Percentiles rank a stretch among this genome's conserved stretches.
Conservation (phyloP, 202 grass and related monocot species). For the Hordeum pubiflorum region DNA sequence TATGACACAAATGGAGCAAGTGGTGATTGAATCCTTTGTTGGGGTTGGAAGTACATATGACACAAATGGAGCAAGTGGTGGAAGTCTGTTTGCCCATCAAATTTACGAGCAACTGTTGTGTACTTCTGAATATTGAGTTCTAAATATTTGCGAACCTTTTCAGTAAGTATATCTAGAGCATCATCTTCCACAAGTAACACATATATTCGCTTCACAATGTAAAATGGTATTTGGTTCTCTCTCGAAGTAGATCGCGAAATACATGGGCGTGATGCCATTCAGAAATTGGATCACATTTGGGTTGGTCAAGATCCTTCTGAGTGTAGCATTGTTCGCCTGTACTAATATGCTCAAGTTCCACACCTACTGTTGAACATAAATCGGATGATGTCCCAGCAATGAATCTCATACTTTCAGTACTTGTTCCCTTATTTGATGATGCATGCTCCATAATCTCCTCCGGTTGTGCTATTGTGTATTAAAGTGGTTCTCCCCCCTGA, state of each 20-base stretch:
- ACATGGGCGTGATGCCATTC: background rate
- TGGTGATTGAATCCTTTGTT: background rate
- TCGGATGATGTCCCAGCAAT: background rate
- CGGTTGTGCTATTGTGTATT: background rate
- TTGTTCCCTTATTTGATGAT: too few species aligned
- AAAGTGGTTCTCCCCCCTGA: background rate
- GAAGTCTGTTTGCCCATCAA: background rate
- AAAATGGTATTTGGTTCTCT: conserved; percentile 16
- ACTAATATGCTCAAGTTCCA: background rate
- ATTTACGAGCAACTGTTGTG: background rate
- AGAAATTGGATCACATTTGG: background rate
- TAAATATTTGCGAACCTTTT: background rate
- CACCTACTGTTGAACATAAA: background rate
- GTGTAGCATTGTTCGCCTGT: background rate
- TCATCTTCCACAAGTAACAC: background rate
- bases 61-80: background rate
- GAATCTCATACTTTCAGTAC: background rate
- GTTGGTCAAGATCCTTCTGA: background rate
- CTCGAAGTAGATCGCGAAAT: background rate
- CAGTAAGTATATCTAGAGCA: background rate
- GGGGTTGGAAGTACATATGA: conserved; percentile 8
- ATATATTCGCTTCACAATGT: background rate
- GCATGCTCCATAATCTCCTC: background rate
- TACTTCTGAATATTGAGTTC: background rate
- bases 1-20: conserved; percentile 3